Evolutionary conservation across 2,329 filamentous ascomycete species (phyloP).

Genomic region (Metarhizium guizhouense): DNA sequence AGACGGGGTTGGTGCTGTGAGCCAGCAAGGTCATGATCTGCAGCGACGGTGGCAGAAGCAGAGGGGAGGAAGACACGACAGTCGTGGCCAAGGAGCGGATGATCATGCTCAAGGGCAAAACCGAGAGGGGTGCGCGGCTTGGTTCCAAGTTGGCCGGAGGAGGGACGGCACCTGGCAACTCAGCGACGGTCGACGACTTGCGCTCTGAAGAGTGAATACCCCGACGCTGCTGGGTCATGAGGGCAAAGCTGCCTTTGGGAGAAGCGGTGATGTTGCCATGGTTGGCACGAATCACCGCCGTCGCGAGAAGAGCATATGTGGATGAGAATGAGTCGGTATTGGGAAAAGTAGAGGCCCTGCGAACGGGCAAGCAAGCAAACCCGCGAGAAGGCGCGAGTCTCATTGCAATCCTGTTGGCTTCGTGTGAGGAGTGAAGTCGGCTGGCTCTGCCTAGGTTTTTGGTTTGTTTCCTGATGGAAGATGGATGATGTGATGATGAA

Average conservation of each 20-base stretch:
- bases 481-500: not conserved
- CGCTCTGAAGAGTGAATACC: conserved; percentile 28
- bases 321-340: not conserved
- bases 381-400: conserved; percentile 12
- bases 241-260: not conserved
- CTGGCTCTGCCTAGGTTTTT: not conserved
- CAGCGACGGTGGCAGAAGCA: conserved; percentile 63
- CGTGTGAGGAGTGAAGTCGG: not conserved
- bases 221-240: conserved; percentile 13
- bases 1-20: conserved; percentile 53
- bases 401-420: conserved; percentile 13
- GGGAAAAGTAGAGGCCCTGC: conserved; percentile 2
- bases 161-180: conserved; percentile 21
- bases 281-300: conserved; percentile 5
- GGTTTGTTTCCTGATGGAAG: not conserved
- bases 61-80: conserved; percentile 58
- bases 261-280: conserved; percentile 1
- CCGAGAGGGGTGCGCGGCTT: conserved; percentile 44
- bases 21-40: conserved; percentile 60
- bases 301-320: not conserved
- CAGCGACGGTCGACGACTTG: conserved; percentile 25
- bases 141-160: conserved; percentile 17
- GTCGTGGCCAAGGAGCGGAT: conserved; percentile 62
- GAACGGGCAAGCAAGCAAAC: conserved; percentile 10
- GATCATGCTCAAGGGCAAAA: conserved; percentile 57